phyloP scores from a whole-genome alignment of 2,329 filamentous ascomycete species.

The Ascochyta clinopodiicola region DNA sequence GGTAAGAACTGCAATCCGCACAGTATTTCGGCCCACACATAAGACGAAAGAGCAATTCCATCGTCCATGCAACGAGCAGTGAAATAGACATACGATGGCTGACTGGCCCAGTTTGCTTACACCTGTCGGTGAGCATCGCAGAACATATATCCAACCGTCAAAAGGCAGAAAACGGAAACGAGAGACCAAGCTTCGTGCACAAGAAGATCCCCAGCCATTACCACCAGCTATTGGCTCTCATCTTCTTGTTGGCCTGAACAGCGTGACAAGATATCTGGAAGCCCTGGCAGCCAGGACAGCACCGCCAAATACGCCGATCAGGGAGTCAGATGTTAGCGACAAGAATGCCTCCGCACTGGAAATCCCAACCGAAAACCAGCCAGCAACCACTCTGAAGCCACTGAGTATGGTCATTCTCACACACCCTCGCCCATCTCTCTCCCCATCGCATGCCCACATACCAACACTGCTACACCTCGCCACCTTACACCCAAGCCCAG shows the following conservation, averaged over 20 bases:
- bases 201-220: slow-evolving; percentile 38
- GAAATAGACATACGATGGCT: background rate
- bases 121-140: slow-evolving; percentile 69
- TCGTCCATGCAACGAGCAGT: background rate
- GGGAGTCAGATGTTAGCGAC: background rate
- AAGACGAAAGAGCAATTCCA: background rate
- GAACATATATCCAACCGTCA: slow-evolving; percentile 61
- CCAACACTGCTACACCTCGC: slow-evolving; percentile 42
- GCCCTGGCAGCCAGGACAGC: slow-evolving; percentile 42
- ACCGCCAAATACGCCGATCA: slow-evolving; percentile 15
- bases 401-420: slow-evolving; percentile 42
- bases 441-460: slow-evolving; percentile 43
- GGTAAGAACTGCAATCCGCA: slow-evolving; percentile 26
- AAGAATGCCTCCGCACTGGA: background rate
- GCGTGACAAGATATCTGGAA: slow-evolving; percentile 67
- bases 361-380: background rate
- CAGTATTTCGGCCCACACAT: background rate
- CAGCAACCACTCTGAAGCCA: background rate
- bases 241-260: slow-evolving; percentile 70
- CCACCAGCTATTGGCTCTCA: slow-evolving; percentile 60
- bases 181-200: slow-evolving; percentile 25
- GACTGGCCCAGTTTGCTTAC: slow-evolving; percentile 61
- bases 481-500: slow-evolving; percentile 15
- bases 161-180: slow-evolving; percentile 66
- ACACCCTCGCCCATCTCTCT: slow-evolving; percentile 41